Evolutionary conservation across 768 basidiomycete species (phyloP).

Genomic region (Gymnopilus dilepis): DNA sequence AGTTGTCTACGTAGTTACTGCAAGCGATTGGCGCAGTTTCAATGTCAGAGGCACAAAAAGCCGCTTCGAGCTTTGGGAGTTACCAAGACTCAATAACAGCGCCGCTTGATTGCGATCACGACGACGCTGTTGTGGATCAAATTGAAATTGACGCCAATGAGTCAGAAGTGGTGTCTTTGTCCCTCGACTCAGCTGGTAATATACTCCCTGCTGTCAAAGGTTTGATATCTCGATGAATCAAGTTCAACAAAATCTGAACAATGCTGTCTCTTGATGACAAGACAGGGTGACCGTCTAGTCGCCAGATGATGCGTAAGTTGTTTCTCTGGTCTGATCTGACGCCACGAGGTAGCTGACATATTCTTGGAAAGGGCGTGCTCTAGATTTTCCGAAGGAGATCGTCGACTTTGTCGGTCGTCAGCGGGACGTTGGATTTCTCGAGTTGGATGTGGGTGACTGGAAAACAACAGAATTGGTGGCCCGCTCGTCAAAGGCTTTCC

Average conservation of each 20-base stretch:
- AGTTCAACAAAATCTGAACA: not conserved
- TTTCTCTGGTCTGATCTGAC: not conserved
- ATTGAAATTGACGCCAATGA: not conserved
- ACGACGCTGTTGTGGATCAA: slow-evolving; percentile 3
- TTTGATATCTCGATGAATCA: slow-evolving; percentile 10
- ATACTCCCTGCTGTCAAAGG: slow-evolving; percentile 21
- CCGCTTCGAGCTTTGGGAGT: slow-evolving; percentile 17
- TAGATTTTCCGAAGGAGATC: not conserved
- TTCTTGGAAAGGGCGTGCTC: slow-evolving; percentile 14
- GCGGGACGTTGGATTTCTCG: not conserved
- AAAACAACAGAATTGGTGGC: not conserved
- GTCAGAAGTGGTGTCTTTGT: not conserved
- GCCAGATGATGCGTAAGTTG: slow-evolving; percentile 37
- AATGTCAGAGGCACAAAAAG: slow-evolving; percentile 24
- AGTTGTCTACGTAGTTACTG: slow-evolving; percentile 21
- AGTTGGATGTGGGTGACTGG: not conserved
- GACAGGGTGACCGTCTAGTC: slow-evolving; percentile 39
- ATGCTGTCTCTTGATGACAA: slow-evolving; percentile 39
- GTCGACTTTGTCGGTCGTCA: not conserved
- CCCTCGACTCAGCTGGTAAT: slow-evolving; percentile 1
- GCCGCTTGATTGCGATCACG: slow-evolving; percentile 15
- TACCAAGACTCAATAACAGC: slow-evolving; percentile 28
- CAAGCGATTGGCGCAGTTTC: slow-evolving; percentile 35
- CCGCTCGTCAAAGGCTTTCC: slow-evolving; percentile 33
- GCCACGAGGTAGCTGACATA: slow-evolving; percentile 28